Base-by-base conservation (phyloP, 805 yeast genomes). In the Candida oleophila region DNA sequence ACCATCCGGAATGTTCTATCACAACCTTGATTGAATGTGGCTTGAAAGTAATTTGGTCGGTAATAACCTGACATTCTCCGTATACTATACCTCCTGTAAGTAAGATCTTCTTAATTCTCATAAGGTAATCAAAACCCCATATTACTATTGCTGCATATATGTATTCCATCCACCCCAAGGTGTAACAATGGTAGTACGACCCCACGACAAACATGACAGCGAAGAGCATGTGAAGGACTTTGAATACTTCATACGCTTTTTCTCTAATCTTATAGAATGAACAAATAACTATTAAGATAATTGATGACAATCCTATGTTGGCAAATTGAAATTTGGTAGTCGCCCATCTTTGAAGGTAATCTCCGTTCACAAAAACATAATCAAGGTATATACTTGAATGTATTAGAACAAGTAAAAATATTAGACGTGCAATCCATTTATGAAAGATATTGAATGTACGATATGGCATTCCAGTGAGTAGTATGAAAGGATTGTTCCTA, bases 401-500 rank as follows among this genome's bases (percentile, higher is more conserved):
- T 15, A 68, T 48, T n/a, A 64, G 41, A 32, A 65, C 55, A 47
- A 68, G 55, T n/a, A 55, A 36, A 36, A 66, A 54, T 12, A 56
- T 51, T 9, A 63, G 42, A 51, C 76, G 56, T 3, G 76, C 76
- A 34, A 68, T 60, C 77, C 78, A 75, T 52, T 71, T 71, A 53
- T 77, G 81, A 49, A 64, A 73, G 14, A 65, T 52, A 33, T 73
- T 65, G 55, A 72, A 74, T 3, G 73, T 64, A 22, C 70, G 61
- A 54, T 62, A 75, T 37, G 66, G 68, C 84, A 85, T 80, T 21
- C 84, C 77, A 1, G 88, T 79, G 15, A 78, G 18, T 78, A 79
- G 77, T 49, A 76, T 81, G 47, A 83, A 60, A 40, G 83, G 59
- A 55, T 83, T 83, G 62, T 83, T 83, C 53, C 87, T 66, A 37